Base-by-base conservation (phyloP, 805 yeast species). In the Pichia rugopelliculosa region DNA sequence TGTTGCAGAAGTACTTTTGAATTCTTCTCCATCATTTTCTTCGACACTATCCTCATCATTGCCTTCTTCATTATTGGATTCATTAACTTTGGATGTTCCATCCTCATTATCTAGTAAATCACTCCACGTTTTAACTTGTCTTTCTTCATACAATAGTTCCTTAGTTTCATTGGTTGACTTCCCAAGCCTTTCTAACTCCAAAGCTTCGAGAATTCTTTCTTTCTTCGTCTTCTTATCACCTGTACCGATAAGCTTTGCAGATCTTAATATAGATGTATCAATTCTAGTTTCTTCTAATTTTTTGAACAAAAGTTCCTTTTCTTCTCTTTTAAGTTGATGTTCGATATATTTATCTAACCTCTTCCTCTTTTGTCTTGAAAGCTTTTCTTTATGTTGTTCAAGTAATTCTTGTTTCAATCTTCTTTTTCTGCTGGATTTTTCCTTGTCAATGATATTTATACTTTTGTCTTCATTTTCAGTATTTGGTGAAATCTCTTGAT, bases 331-430 rank as follows among this genome's bases (percentile, higher is more conserved):
- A 56, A 89, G 60, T 62, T 89, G 96, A 66, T 87, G 95, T 49
- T 89, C 95, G 36, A 91, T 88, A 64, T 88, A 91, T 65, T 91
- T 91, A 52, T 91, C 97, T 39, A 91, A 68, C 49, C 98, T 69
- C 68, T 85, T 76, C 72, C 73, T 77, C 70, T 91, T 84, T 42
- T 83, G 75, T 43, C 79, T 70, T 0, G 90, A 80, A 34, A 86
- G 65, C 59, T 88, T 88, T 50, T 87, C 91, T 46, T 76, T 70
- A 46, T 74, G 74, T 39, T 87, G 82, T 24, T 73, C 64, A 47
- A 84, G 70, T 8, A 80, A 64, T 24, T 78, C 74, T 50, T 81
- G 75, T 46, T 71, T 78, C 41, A 90, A 60, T 53, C 76, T 77
- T 44, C 91, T 67, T 61, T 86, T 87, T 53, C 85, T 74, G 39